Evolutionary conservation across 495 filamentous ascomycete genomes (phyloP).

Genomic region (Xylaria castorea): DNA sequence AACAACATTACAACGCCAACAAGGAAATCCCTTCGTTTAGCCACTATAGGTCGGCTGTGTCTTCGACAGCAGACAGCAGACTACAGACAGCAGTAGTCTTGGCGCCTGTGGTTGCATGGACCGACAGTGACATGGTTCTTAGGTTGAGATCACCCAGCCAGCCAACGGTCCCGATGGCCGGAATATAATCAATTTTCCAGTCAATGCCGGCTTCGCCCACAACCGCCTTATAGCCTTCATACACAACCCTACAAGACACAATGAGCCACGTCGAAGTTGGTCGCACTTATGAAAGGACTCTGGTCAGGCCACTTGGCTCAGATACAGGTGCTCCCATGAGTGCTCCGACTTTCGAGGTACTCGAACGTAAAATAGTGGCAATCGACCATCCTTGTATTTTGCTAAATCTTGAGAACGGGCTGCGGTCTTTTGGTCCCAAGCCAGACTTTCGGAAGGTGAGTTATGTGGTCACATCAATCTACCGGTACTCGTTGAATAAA

Average conservation of each 20-base stretch:
- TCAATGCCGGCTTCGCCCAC: not conserved
- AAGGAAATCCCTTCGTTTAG: not conserved
- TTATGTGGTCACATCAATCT: not conserved
- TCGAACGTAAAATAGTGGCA: conserved; percentile 68
- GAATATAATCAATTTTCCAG: not conserved
- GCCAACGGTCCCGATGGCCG: not conserved
- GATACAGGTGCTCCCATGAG: conserved; percentile 1
- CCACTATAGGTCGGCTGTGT: not conserved
- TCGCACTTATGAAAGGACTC: not conserved
- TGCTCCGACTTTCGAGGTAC: conserved; percentile 60
- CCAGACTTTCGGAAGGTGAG: conserved; percentile 69
- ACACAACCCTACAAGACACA: not conserved
- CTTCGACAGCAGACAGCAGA: not conserved
- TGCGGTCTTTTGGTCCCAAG: conserved; percentile 77
- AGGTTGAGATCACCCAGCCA: not conserved
- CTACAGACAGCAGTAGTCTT: no score
- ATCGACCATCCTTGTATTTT: conserved; percentile 91
- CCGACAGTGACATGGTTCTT: not conserved
- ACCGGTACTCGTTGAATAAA: not conserved
- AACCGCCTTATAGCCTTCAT: not conserved
- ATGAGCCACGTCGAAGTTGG: not conserved
- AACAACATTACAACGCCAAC: not conserved
- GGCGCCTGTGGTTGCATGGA: not conserved
- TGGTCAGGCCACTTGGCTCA: not conserved
- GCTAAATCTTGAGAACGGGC: conserved; percentile 78